A percentile compares a stretch with the other conserved stretches of the same genome.
These are phyloP conservation scores for Echinosophora koreensis DNA, from an alignment of 306 rosid species.

Conservation along the genomic window DNA sequence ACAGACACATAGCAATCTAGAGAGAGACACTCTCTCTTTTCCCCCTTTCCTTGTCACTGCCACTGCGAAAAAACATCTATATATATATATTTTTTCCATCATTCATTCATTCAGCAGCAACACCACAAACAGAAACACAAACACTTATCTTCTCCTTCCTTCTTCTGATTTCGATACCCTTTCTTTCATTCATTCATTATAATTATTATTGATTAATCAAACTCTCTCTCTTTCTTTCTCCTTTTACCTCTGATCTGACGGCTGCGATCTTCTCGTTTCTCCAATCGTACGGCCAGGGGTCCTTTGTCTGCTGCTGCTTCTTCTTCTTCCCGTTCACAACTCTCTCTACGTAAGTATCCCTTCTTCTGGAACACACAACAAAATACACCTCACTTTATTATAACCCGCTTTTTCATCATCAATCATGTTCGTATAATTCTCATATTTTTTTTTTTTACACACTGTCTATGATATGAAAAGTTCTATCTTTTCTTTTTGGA, in stretches of 20 bases:
- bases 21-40: not conserved
- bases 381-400: conserved; percentile 41
- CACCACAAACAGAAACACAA: conserved; percentile 9
- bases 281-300: conserved; percentile 74
- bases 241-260: conserved; percentile 72
- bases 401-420: conserved; percentile 48
- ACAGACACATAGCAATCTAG: not conserved
- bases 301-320: conserved; percentile 54
- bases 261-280: conserved; percentile 70
- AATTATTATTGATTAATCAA: conserved; percentile 9
- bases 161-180: conserved; percentile 48
- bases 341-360: conserved; percentile 66
- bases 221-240: conserved; percentile 15
- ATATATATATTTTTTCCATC: conserved; percentile 30
- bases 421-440: conserved; percentile 41
- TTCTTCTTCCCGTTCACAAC: not conserved
- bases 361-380: not conserved
- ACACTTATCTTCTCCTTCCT: conserved; percentile 47
- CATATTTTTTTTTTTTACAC: not conserved
- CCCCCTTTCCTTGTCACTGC: conserved; percentile 5
- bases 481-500: conserved; percentile 25
- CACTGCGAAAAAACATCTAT: not conserved
- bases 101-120: not conserved
- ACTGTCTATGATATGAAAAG: conserved; percentile 27
- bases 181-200: conserved; percentile 42